Evolutionary conservation across 352 stramenopile species (phyloP), one percentile per base, ranked within the genome.

Genomic region (Saprolegnia diclina): DNA sequence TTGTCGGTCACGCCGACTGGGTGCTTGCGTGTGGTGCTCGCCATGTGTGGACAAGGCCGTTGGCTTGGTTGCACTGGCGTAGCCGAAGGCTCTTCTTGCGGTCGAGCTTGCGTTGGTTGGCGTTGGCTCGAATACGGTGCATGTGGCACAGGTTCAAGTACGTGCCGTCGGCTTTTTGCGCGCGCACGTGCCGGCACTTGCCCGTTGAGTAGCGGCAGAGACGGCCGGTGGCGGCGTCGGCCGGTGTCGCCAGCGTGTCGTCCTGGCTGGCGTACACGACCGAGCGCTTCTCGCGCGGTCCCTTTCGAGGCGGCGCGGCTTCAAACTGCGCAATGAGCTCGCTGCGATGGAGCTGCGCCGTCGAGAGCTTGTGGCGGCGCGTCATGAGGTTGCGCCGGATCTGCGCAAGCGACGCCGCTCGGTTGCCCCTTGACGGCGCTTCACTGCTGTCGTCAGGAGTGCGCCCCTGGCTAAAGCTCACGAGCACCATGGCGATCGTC

Each of bases 81-180:
- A 48, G 52, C 13, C 35, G 24, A 4, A 21, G 24, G 65, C 88
- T 92, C 73, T 90, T 92, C 81, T 91, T 92, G 64, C 82, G 81
- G 74, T 92, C 84, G 13, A 92, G 71, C 62, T 92, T 92, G 45
- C 84, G 81, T 74, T 92, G 84, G 73, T 91, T 92, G 19, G 81
- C 84, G 56, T 92, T 91, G 37, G 84, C 84, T 6, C 82, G 79
- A 48, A 91, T 77, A 42, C 84, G 82, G 69, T 92, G 84, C 71
- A 90, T 88, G 71, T 90, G 89, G 78, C 84, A 92, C 68, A 92
- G 66, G 56, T 91, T 92, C 74, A 90, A 82, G 73, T 91, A 87
- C 65, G 89, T 82, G 35, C 84, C 84, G 44, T 82, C 88, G 22
- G 78, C 87, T 74, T 92, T 92, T 66, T 90, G 77, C 37, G 84